Evolutionary conservation across 108 stramenopile species (phyloP), one percentile per base, ranked within the genome.

Genomic region (Craspedostauros australis): DNA sequence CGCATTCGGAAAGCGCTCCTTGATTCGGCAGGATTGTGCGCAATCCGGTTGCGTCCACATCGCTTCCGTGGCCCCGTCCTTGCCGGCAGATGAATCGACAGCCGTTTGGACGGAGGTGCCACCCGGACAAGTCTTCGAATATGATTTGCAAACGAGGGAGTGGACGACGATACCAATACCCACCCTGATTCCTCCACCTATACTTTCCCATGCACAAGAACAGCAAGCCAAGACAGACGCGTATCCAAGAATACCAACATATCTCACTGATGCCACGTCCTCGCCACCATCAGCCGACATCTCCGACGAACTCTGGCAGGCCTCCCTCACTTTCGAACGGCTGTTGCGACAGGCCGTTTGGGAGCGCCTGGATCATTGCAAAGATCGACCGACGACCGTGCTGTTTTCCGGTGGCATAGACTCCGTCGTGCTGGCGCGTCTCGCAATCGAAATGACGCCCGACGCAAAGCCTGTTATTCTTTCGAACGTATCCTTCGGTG

Each of bases 341-440:
- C 50, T 72, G 12, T 61, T 89, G 27, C 60, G 58, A n/a, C 26
- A 70, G 54, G 81, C 88, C 4, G 79, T 89, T 4, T 46, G 47
- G 45, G 62, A 73, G 8, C 78, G 88, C 16, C 31, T 66, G 49
- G 65, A 55, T 20, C 56, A 58, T 19, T 20, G 26, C 11, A 45
- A 67, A 29, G n/a, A n/a, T n/a, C n/a, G n/a, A n/a, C 50, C 69
- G 26, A 73, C 94, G 19, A 95, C 82, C 14, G 88, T 98, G 6
- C 62, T 98, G 9, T 98, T 96, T 73, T 94, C 93, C 23, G 97
- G 97, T n/a, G 97, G 97, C 11, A 58, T 98, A 19, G 97, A 98
- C 66, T 98, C 93, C 5, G 86, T 86, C 11, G 84, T 98, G 15
- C 61, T 98, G 34, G 95, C 97, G 32, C 93, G 90, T 6, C 60